A percentile compares a stretch with the other conserved stretches of the same genome.
Conservation (phyloP, 768 basidiomycete species). For the Lyophyllum semitale region DNA sequence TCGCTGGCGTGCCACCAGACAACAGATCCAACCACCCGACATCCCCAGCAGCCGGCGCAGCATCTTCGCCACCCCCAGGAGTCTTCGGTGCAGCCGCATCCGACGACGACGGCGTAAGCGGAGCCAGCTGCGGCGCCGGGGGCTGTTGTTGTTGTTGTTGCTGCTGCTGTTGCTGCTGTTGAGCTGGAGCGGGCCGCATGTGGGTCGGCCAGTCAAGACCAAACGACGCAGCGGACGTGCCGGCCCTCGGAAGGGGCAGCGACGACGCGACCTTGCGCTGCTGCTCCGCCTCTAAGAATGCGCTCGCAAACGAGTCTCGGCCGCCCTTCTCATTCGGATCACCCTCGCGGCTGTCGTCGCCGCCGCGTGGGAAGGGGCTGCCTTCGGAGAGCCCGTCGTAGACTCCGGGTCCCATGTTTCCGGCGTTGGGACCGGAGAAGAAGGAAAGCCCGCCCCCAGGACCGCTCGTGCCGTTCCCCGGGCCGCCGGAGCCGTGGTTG, state of each 20-base stretch:
- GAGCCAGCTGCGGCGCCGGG: background rate
- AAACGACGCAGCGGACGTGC: constrained; percentile 14
- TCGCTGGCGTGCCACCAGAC: constrained; percentile 1
- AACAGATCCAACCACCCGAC: constrained; percentile 14
- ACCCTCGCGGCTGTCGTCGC: constrained; percentile 8
- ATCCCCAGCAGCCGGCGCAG: background rate
- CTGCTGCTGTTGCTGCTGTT: background rate
- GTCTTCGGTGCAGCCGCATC: background rate
- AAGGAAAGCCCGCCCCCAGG: background rate
- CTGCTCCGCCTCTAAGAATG: constrained; percentile 31
- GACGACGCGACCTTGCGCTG: constrained; percentile 10
- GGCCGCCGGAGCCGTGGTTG: background rate
- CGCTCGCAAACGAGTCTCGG: constrained; percentile 23
- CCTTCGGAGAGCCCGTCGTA: constrained; percentile 2
- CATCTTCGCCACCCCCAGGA: background rate
- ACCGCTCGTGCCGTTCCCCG: background rate
- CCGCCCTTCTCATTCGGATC: constrained; percentile 3
- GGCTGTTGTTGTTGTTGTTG: background rate
- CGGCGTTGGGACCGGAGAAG: background rate
- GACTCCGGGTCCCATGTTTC: background rate
- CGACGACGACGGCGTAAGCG: background rate
- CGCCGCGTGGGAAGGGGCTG: background rate
- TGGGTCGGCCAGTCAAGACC: constrained; percentile 18
- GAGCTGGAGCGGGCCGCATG: background rate
- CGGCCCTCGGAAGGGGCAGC: constrained; percentile 1